A percentile compares a stretch with the other conserved stretches of the same genome.
Conservation (phyloP, 441 rosid genomes). For the Pelargonium myrrhifolium region DNA sequence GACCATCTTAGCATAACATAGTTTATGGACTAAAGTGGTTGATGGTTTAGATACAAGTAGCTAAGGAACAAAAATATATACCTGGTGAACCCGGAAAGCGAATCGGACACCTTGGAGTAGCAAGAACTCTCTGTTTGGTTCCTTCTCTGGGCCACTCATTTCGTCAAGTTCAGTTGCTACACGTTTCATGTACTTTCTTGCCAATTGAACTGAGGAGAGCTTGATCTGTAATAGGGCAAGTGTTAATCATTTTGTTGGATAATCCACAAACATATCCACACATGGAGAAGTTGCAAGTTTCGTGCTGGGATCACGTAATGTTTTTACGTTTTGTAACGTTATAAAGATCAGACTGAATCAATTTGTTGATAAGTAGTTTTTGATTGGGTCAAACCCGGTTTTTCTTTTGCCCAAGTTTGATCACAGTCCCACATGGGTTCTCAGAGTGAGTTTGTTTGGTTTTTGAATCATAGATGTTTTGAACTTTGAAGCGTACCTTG, state of each 20-base stretch:
- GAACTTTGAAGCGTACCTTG: slow-evolving; percentile 53
- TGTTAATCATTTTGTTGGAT: slow-evolving; percentile 1
- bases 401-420: too few species aligned
- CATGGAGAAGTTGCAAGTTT: too few species aligned
- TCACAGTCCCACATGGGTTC: too few species aligned
- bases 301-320: too few species aligned
- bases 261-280: neutral
- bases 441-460: too few species aligned
- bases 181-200: slow-evolving; percentile 93
- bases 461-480: neutral
- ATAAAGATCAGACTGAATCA: too few species aligned
- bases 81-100: slow-evolving; percentile 98
- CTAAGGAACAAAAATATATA: slow-evolving; percentile 19
- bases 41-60: too few species aligned
- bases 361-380: too few species aligned
- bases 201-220: slow-evolving; percentile 88
- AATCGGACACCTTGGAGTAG: slow-evolving; percentile 89
- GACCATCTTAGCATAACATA: too few species aligned
- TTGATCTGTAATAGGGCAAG: slow-evolving; percentile 57
- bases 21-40: too few species aligned
- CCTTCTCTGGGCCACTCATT: slow-evolving; percentile 67
- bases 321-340: too few species aligned
- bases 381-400: too few species aligned
- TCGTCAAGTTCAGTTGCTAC: slow-evolving; percentile 81
- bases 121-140: slow-evolving; percentile 87